Percentiles rank a stretch among this genome's conserved stretches.
phyloP scores from a whole-genome alignment of 495 filamentous ascomycete species.

The Neurospora sp. region DNA sequence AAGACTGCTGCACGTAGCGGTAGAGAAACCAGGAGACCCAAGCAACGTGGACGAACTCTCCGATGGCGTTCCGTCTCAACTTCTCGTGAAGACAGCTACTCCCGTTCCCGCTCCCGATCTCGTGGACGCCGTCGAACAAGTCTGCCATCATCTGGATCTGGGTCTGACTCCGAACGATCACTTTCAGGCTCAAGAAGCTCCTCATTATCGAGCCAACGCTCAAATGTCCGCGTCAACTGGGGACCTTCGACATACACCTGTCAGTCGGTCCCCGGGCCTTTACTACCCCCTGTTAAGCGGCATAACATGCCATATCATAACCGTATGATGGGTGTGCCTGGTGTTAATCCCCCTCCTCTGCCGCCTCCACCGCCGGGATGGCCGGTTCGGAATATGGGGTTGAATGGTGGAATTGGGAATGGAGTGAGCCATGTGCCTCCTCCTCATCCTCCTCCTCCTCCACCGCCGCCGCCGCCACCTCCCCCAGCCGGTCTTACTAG shows the following conservation, averaged over 20 bases:
- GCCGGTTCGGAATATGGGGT: background rate
- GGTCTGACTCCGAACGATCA: background rate
- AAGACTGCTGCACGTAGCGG: background rate
- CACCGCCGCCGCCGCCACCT: background rate
- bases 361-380: background rate
- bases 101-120: conserved; percentile 26
- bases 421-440: background rate
- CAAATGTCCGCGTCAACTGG: background rate
- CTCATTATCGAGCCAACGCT: background rate
- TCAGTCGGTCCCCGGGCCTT: background rate
- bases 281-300: background rate
- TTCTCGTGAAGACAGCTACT: conserved; percentile 4
- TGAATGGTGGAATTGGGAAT: background rate
- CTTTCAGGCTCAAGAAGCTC: background rate
- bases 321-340: background rate
- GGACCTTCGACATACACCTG: background rate
- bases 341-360: background rate
- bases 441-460: background rate
- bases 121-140: conserved; percentile 4
- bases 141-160: background rate
- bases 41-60: background rate
- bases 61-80: conserved; percentile 12
- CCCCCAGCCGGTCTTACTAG: background rate
- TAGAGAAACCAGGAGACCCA: conserved; percentile 3
- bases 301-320: background rate